Percentiles rank a stretch among this genome's conserved stretches.
Evolutionary conservation across 2,329 filamentous ascomycete species (phyloP).

Genomic region (Drechslera avenae): DNA sequence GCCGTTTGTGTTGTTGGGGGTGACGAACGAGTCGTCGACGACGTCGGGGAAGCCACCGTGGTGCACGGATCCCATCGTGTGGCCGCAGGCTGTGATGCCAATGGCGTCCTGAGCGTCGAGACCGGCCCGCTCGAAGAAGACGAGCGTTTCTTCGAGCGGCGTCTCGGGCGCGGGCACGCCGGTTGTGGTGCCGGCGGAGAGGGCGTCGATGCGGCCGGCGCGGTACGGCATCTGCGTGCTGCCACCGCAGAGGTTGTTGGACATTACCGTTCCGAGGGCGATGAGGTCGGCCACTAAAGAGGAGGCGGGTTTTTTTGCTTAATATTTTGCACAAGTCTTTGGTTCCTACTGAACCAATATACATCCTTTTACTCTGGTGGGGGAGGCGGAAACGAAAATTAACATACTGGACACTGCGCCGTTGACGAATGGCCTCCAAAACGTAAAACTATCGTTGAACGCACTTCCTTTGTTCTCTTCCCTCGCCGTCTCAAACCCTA

Average conservation of each 20-base stretch:
- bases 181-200: conserved; percentile 17
- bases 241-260: conserved; percentile 34
- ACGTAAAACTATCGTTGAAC: conserved; percentile 38
- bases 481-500: conserved; percentile 34
- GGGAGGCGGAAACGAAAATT: not conserved
- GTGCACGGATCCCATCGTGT: conserved; percentile 38
- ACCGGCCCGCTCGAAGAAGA: conserved; percentile 31
- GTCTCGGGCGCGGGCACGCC: conserved; percentile 37
- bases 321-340: too few relatives aligned
- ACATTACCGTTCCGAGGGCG: conserved; percentile 30
- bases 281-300: conserved; percentile 36
- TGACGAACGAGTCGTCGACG: conserved; percentile 24
- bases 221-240: conserved; percentile 28
- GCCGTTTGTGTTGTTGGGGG: conserved; percentile 27
- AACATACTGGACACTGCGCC: conserved; percentile 7
- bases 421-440: conserved; percentile 28
- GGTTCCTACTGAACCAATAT: too few relatives aligned
- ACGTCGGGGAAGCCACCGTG: conserved; percentile 33
- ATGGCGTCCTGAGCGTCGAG: conserved; percentile 33
- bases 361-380: too few relatives aligned
- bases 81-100: conserved; percentile 36
- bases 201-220: conserved; percentile 35
- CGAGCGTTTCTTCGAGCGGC: conserved; percentile 24
- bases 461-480: conserved; percentile 33
- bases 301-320: too few relatives aligned